Percentiles rank a stretch among this genome's conserved stretches.
phyloP scores from a whole-genome alignment of 2,329 filamentous ascomycete genomes.

The Aspergillus sp. region DNA sequence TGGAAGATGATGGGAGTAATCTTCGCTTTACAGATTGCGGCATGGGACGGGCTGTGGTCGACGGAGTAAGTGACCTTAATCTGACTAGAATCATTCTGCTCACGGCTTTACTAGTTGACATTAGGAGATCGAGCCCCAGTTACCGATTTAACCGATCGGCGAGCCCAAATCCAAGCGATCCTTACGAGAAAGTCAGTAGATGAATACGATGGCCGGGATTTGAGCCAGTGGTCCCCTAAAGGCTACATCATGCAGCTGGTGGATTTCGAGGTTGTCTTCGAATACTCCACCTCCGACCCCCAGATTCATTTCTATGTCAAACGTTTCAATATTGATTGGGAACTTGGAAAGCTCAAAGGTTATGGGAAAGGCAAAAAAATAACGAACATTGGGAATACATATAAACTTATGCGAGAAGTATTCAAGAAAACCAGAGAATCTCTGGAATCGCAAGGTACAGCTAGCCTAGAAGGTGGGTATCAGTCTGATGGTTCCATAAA shows the following conservation, averaged over 20 bases:
- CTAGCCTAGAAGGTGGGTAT: not conserved
- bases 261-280: conserved; percentile 32
- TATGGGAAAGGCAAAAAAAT: conserved; percentile 13
- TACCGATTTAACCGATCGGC: conserved; percentile 29
- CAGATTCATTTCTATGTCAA: conserved; percentile 21
- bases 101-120: conserved; percentile 1
- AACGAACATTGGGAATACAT: conserved; percentile 12
- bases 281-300: conserved; percentile 17
- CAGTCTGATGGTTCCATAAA: conserved; percentile 4
- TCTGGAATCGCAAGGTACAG: not conserved
- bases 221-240: conserved; percentile 14
- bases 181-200: conserved; percentile 22
- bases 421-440: conserved; percentile 7
- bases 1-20: conserved; percentile 30
- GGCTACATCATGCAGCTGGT: conserved; percentile 26
- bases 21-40: conserved; percentile 22
- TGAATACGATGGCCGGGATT: conserved; percentile 13
- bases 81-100: conserved; percentile 1
- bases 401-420: conserved; percentile 10
- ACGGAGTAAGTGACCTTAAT: conserved; percentile 18
- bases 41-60: conserved; percentile 19
- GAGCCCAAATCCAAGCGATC: conserved; percentile 28
- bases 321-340: conserved; percentile 19
- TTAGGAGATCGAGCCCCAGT: conserved; percentile 22
- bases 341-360: conserved; percentile 8